Evolutionary conservation across 768 basidiomycete genomes (phyloP), one percentile per base, ranked within the genome.

Genomic region (Pleurotus pulmonarius): DNA sequence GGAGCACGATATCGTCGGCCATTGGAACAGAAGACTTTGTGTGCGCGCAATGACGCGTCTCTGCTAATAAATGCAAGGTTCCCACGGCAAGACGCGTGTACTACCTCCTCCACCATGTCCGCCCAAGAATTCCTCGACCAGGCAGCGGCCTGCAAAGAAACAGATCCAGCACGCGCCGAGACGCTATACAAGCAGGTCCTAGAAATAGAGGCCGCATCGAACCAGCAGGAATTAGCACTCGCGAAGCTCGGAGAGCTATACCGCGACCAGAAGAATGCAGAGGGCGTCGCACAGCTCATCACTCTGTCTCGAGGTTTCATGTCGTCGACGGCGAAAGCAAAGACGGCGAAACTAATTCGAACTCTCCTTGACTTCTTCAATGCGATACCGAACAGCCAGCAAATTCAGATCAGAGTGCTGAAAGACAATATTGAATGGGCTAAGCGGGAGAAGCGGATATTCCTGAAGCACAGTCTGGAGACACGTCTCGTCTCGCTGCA

Each of bases 301-400:
- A 89, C 85, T 0, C 78, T 88, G 24, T 93, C 92, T 0, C 77
- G 94, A 48, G 78, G 83, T 0, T 94, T 95, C 76, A 91, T 96
- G 82, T 87, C 91, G 0, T 88, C 89, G n/a, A 91, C 93, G 0
- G 95, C 95, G 13, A 98, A 98, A 72, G 95, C 94, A 1, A 97
- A 98, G 72, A 97, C 96, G 0, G 94, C 94, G 2, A 96, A 96
- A 74, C 84, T 98, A 60, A 96, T 98, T 73, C 87, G 96, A 43
- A 96, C 94, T 11, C 80, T 99, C 45, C 90, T 98, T 64, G 90
- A 90, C 69, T 89, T 88, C 75, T 98, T 99, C 78, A 79, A 75
- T 40, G 63, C 80, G 29, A 92, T 96, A 59, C 90, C 92, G 0
- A 71, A 86, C 64, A 88, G 88, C 60, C 82, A 86, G 49, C 73